These are phyloP conservation scores for Carpinus fangiana DNA, from an alignment of 306 rosid species.

Conservation along the genomic window DNA sequence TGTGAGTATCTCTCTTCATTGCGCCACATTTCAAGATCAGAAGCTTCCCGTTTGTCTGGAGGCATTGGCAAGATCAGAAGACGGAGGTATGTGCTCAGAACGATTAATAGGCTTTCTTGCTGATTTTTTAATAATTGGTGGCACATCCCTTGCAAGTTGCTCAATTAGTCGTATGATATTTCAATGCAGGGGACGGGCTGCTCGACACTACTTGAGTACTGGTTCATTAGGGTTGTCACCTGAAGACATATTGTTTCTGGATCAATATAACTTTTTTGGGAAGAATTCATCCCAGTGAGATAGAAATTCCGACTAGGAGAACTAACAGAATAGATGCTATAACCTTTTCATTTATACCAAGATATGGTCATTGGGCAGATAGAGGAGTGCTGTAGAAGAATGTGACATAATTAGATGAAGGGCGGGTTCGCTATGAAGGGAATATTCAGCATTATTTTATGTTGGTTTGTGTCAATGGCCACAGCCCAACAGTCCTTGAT, in stretches of 20 bases:
- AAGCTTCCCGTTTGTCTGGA: slow-evolving; percentile 57
- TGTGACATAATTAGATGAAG: slow-evolving; percentile 1
- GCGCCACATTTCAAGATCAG: slow-evolving; percentile 70
- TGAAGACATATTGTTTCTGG: slow-evolving; percentile 63
- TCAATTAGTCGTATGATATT: slow-evolving; percentile 26
- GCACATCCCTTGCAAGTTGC: slow-evolving; percentile 22
- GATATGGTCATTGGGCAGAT: slow-evolving; percentile 6
- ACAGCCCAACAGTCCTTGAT: slow-evolving; percentile 2
- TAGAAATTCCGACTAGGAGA: slow-evolving; percentile 30
- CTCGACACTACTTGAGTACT: slow-evolving; percentile 70
- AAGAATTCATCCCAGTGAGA: slow-evolving; percentile 34
- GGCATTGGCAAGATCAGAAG: slow-evolving; percentile 42
- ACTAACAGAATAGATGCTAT: slow-evolving; percentile 26
- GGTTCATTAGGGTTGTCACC: slow-evolving; percentile 53
- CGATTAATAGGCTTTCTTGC: slow-evolving; percentile 12
- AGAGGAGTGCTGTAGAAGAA: slow-evolving; percentile 15
- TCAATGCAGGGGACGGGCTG: slow-evolving; percentile 53
- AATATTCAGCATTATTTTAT: not conserved
- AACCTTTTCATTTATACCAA: slow-evolving; percentile 22
- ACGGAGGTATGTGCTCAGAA: slow-evolving; percentile 52
- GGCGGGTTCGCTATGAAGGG: not conserved
- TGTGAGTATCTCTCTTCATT: slow-evolving; percentile 72
- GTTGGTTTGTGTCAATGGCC: slow-evolving; percentile 17
- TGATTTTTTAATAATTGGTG: slow-evolving; percentile 8
- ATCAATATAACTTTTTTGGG: slow-evolving; percentile 44